Base-by-base conservation (phyloP, 441 rosid species). In the Populus tomentosa region DNA sequence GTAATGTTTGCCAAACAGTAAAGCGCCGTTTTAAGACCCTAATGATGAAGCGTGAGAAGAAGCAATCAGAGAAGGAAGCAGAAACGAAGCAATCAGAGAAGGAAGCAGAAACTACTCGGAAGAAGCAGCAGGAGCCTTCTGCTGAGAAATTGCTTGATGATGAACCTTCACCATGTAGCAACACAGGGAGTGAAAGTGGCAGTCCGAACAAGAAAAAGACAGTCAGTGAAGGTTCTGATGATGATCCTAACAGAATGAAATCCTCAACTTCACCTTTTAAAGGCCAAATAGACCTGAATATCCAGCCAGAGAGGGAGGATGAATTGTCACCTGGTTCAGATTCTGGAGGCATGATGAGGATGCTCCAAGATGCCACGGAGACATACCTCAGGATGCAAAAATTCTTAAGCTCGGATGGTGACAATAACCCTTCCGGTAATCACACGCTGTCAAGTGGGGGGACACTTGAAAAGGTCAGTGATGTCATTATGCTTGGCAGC, bases 11-110 rank as follows among this genome's bases (percentile, higher is more conserved):
- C 86, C 79, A 85, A 86, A 93, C 98, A 7, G 99, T 96, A 80
- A 93, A 89, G 88, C 93, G 99, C 63, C 94, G 99, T 77, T 97
- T 94, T 76, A 92, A 88, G 78, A 96, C 99, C 56, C 83, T 94
- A 67, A 94, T 91, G 98, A 83, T 88, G 84, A 91, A 97, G 73
- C 93, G 93, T 6, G 94, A 88, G 83, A 94, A 88, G 90, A 91
- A 87, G 85, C 94, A 86, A 77, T 78, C 86, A 4, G 94, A 88
- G 84, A 90, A 86, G 86, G 94, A 87, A 75, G 87, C 83, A 38
- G 91, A 87, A 76, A 75, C 84, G 90, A 91, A 87, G 84, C 94
- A 86, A 78, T 78, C 86, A 4, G 94, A 87, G 64, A 33, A 13
- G 18, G 56, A 61, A 9, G 65, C 65, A 61, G 65, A 21, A 61